Base-by-base conservation (phyloP, 2,329 filamentous ascomycete genomes). In the Sporothrix curviconia region DNA sequence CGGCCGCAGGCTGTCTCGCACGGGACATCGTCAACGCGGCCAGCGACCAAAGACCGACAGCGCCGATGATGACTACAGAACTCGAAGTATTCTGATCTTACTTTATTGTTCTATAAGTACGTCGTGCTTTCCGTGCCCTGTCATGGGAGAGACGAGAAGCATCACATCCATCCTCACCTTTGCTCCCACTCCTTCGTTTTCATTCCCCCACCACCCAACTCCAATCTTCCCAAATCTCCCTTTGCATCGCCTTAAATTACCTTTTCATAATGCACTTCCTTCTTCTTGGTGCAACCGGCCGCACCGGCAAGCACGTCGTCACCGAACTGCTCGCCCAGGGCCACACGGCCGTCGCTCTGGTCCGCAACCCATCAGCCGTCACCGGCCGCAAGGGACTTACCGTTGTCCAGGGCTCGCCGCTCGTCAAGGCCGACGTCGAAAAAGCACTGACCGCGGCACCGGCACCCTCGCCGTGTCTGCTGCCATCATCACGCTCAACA, bases 401-500 rank as follows among this genome's bases (percentile, higher is more conserved):
- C 12, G 55, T 70, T 34, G 59, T 69, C 54, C 64, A 58, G 30
- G 72, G 72, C 57, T 70, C 72, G 2, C 68, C 72, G 6, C 62
- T 74, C 24, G 69, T 66, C 1, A 69, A 67, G 55, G 14, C 61
- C 3, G 71, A 75, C 59, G 67, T 75, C 40, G 25, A 57, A 4
- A 65, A 52, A 14, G 65, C 71, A 40, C 59, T 70, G 58, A 40
- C 59, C 42, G 61, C 66, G 14, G 57, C 59, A 7, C 60, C 66
- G 25, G 40, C 57, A n/a, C n/a, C n/a, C n/a, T n/a, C 32, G 63
- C 63, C 9, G 51, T 46, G 25, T 63, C 69, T 28, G 70, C 65
- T 1, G 70, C 69, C 8, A 72, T 75, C 59, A 62, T 72, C 53
- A 74, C 72, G 2, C 60, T 75, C 28, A 75, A 75, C 63, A 66